Percentiles rank a stretch among this genome's conserved stretches.
Evolutionary conservation across 768 basidiomycete species (phyloP).

Genomic region (Tylopilus subfusipes): DNA sequence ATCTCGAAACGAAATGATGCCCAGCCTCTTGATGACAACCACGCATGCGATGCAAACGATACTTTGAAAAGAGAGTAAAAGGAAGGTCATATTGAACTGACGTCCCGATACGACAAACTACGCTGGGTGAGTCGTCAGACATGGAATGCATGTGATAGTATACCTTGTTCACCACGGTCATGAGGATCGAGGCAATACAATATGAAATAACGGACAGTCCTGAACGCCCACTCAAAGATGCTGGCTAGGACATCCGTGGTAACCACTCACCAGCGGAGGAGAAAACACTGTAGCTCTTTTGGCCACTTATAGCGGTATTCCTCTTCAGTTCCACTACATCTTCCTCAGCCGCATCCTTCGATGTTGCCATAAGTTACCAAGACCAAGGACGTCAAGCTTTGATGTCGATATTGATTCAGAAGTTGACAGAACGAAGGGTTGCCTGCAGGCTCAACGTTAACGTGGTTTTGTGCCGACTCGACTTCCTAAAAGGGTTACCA

Average conservation of each 20-base stretch:
- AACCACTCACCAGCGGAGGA: conserved; percentile 26
- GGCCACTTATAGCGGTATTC: conserved; percentile 40
- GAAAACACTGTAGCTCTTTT: conserved; percentile 14
- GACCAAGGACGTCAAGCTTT: neutral
- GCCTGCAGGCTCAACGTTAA: no score
- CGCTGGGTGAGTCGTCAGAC: conserved; percentile 1
- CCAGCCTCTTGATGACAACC: conserved; percentile 61
- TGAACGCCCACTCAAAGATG: conserved; percentile 28
- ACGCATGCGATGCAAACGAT: conserved; percentile 84
- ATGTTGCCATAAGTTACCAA: conserved; percentile 12
- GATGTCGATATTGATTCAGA: neutral
- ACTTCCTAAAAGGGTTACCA: no score
- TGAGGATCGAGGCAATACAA: conserved; percentile 88
- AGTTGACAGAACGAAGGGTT: neutral
- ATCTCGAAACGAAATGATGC: conserved; percentile 79
- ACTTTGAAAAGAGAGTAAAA: conserved; percentile 89
- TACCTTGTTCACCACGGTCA: conserved; percentile 98
- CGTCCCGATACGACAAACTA: conserved; percentile 94
- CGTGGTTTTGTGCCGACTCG: no score
- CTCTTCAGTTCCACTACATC: conserved; percentile 54
- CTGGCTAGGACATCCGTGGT: neutral
- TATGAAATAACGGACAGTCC: conserved; percentile 84
- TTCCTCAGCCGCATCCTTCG: conserved; percentile 25
- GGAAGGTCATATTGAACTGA: conserved; percentile 95
- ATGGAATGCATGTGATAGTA: conserved; percentile 5